Conservation (phyloP, 78 protist genomes). For the Dictyostelium citrinum region DNA sequence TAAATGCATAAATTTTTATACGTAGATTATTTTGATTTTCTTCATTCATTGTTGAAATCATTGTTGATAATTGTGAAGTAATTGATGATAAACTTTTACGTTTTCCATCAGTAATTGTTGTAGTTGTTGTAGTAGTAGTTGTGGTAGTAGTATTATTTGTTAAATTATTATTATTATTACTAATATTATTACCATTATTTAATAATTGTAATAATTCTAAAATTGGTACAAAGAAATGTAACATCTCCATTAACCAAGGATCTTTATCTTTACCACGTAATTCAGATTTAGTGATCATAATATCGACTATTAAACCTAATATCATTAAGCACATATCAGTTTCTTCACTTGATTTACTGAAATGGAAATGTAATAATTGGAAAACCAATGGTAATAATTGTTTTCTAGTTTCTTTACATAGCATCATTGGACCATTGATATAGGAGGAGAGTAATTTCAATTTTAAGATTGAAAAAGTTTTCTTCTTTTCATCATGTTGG, state of each 20-base stretch:
- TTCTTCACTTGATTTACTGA: constrained; percentile 68
- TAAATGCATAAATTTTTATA: constrained; percentile 58
- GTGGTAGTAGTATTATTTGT: not conserved
- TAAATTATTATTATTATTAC: not conserved
- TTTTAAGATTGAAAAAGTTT: constrained; percentile 53
- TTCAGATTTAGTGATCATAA: constrained; percentile 62
- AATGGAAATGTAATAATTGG: constrained; percentile 67
- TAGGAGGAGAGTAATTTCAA: constrained; percentile 48
- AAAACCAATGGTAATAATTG: constrained; percentile 53
- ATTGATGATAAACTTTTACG: constrained; percentile 48
- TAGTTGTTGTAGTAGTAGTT: not conserved
- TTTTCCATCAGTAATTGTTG: not conserved
- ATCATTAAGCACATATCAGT: constrained; percentile 68
- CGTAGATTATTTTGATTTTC: constrained; percentile 40
- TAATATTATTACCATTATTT: not conserved
- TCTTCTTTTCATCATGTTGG: constrained; percentile 55
- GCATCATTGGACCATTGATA: constrained; percentile 59
- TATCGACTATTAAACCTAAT: constrained; percentile 48
- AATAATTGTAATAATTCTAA: constrained; percentile 52
- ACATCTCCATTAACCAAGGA: constrained; percentile 54
- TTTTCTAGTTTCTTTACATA: constrained; percentile 51
- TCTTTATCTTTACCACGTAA: constrained; percentile 64
- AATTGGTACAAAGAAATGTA: constrained; percentile 58
- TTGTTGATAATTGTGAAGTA: constrained; percentile 4
- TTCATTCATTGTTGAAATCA: constrained; percentile 39